A percentile compares a stretch with the other conserved stretches of the same genome.
Conservation (phyloP, 225 moss, liverwort and hornwort species). For the Pleurozium schreberi region DNA sequence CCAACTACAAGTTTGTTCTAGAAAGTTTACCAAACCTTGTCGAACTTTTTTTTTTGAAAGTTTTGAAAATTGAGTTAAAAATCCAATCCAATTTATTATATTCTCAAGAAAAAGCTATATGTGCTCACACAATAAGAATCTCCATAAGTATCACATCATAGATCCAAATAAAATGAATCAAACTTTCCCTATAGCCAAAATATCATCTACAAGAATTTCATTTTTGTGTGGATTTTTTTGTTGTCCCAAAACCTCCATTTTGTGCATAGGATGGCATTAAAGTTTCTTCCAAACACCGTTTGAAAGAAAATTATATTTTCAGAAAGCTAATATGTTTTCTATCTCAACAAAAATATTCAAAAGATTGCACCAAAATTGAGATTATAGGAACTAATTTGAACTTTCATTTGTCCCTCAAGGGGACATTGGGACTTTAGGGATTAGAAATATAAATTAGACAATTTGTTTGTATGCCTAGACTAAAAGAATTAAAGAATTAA, state of each 20-base stretch:
- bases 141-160: too few species aligned
- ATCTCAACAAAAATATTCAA: neutral
- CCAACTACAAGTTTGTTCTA: neutral
- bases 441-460: neutral
- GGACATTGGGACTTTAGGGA: accelerated
- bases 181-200: too few species aligned
- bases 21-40: neutral
- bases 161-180: too few species aligned
- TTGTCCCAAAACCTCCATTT: too few species aligned
- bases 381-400: accelerated
- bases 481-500: too few species aligned
- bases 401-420: neutral
- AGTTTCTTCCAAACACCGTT: neutral
- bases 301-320: neutral
- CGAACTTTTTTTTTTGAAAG: neutral
- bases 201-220: too few species aligned
- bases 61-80: neutral
- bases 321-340: too few species aligned
- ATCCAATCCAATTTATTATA: neutral
- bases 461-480: too few species aligned
- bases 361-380: neutral
- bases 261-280: neutral
- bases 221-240: too few species aligned
- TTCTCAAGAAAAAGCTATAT: neutral
- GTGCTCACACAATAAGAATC: too few species aligned